These are phyloP conservation scores for Aspergillus spinulosporus DNA, from an alignment of 2,329 filamentous ascomycete genomes.

Conservation along the genomic window DNA sequence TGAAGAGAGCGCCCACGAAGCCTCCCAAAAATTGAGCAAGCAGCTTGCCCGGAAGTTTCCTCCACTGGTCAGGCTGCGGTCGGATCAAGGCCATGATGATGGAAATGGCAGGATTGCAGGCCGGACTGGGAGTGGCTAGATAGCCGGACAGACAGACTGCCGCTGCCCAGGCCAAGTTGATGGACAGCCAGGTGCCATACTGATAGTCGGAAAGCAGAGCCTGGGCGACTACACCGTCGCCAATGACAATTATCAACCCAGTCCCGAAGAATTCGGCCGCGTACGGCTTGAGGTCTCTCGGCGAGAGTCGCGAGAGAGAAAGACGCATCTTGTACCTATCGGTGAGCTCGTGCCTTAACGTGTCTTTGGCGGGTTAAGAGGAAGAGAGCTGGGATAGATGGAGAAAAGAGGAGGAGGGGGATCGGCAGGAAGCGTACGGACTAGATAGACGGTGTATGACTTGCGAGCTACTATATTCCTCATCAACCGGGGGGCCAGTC, in stretches of 20 bases:
- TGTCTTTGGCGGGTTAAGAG: not conserved
- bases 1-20: constrained; percentile 32
- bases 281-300: constrained; percentile 26
- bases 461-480: not conserved
- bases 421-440: not conserved
- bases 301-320: constrained; percentile 14
- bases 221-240: constrained; percentile 36
- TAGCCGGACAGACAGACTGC: constrained; percentile 33
- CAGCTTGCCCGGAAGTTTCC: constrained; percentile 29
- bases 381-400: not conserved
- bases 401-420: constrained; percentile 2
- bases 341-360: too few species aligned
- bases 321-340: constrained; percentile 15
- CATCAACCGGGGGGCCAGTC: not conserved
- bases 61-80: constrained; percentile 30
- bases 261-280: constrained; percentile 36
- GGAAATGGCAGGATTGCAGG: constrained; percentile 31
- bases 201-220: constrained; percentile 34
- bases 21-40: constrained; percentile 32
- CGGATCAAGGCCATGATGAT: constrained; percentile 31
- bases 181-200: constrained; percentile 38
- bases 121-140: constrained; percentile 29
- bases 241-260: constrained; percentile 34
- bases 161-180: constrained; percentile 35
- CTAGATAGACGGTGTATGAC: not conserved